These are phyloP conservation scores for Botrytis aclada DNA, from an alignment of 2,329 filamentous ascomycete species.

Conservation along the genomic window DNA sequence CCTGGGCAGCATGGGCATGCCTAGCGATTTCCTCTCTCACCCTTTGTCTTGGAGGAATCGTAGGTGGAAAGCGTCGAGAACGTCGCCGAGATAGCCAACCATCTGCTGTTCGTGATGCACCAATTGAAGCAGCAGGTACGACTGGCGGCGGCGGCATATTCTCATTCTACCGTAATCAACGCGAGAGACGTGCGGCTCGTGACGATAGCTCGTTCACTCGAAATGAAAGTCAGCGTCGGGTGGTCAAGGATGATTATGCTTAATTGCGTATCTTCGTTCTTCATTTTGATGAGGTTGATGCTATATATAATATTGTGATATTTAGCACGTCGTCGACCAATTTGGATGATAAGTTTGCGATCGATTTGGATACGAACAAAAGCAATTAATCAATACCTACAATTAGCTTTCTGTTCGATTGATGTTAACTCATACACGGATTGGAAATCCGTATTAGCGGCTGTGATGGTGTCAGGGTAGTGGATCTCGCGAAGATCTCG, in stretches of 20 bases:
- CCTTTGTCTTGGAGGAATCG: conserved; percentile 59
- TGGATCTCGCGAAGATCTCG: not conserved
- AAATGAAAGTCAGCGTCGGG: conserved; percentile 7
- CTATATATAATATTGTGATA: not conserved
- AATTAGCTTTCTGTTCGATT: not conserved
- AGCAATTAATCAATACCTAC: not conserved
- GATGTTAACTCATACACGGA: not conserved
- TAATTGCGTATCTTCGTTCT: not conserved
- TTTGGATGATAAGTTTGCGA: not conserved
- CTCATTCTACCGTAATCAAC: conserved; percentile 18
- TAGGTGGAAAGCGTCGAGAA: not conserved
- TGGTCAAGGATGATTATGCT: conserved; percentile 18
- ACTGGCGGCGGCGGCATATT: not conserved
- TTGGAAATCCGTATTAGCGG: not conserved
- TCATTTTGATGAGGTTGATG: not conserved
- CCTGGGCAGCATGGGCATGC: conserved; percentile 67
- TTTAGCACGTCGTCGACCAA: not conserved
- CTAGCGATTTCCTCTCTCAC: conserved; percentile 64
- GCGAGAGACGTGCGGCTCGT: not conserved
- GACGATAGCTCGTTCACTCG: conserved; percentile 6
- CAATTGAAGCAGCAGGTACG: not conserved
- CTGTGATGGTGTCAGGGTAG: not conserved
- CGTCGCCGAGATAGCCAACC: not conserved
- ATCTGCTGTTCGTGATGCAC: not conserved
- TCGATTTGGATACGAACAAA: not conserved